Evolutionary conservation across 768 basidiomycete genomes (phyloP).

Genomic region (Strobilomyces dryophilus): DNA sequence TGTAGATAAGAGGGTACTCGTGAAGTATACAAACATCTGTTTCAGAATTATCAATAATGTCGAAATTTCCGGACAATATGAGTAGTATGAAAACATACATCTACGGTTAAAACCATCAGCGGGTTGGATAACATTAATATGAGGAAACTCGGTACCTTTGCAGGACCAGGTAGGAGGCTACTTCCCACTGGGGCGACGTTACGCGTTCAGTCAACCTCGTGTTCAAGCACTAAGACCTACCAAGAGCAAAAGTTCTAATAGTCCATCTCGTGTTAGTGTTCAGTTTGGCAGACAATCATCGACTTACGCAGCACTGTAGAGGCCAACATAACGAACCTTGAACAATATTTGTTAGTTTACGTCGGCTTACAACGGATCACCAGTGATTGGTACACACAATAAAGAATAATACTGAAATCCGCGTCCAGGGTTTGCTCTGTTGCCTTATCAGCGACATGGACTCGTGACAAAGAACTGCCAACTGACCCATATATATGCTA

Average conservation of each 20-base stretch:
- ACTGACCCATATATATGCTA: constrained; percentile 11
- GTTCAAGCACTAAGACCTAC: background rate
- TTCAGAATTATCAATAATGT: background rate
- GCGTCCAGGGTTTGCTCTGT: constrained; percentile 8
- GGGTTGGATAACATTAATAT: background rate
- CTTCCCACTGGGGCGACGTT: constrained; percentile 1
- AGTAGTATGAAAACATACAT: background rate
- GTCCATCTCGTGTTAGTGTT: too few species aligned
- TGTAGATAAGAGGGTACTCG: background rate
- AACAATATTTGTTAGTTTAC: too few species aligned
- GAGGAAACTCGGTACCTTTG: background rate
- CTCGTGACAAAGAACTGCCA: background rate
- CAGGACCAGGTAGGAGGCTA: constrained; percentile 1
- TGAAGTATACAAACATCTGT: background rate
- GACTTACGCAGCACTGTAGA: background rate
- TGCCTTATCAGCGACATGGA: background rate
- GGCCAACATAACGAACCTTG: constrained; percentile 8
- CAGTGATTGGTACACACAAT: constrained; percentile 1
- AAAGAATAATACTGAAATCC: constrained; percentile 6
- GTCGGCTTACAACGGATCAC: too few species aligned
- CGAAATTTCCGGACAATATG: background rate
- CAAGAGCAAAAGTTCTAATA: background rate
- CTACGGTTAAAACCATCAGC: background rate
- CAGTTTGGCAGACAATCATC: too few species aligned
- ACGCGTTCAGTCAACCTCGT: too few species aligned